A percentile compares a stretch with the other conserved stretches of the same genome.
phyloP scores from a whole-genome alignment of 495 filamentous ascomycete genomes.

The Neurospora intermedia region DNA sequence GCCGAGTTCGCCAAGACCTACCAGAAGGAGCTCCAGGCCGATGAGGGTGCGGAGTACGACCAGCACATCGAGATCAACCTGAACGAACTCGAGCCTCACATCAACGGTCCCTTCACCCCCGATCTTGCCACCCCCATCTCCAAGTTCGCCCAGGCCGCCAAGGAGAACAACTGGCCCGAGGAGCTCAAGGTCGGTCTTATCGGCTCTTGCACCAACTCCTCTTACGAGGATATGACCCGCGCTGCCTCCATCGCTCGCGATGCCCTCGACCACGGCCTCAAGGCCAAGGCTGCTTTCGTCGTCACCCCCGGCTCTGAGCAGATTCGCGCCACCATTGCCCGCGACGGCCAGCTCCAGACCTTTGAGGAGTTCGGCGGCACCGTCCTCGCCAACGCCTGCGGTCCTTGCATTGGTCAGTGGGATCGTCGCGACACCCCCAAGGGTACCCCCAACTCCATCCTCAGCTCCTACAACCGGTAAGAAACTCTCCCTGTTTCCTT shows the following conservation, averaged over 20 bases:
- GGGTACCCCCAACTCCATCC: conserved; percentile 69
- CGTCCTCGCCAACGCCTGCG: conserved; percentile 94
- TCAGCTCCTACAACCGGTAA: conserved; percentile 23
- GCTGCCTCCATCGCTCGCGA: conserved; percentile 91
- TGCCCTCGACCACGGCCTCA: conserved; percentile 86
- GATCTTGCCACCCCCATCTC: conserved; percentile 97
- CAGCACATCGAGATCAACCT: conserved; percentile 95
- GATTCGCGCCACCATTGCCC: conserved; percentile 88
- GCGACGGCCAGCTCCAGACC: conserved; percentile 91
- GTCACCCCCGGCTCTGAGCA: conserved; percentile 97
- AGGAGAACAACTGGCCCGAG: conserved; percentile 91
- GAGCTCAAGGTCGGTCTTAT: conserved; percentile 95
- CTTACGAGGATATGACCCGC: conserved; percentile 98
- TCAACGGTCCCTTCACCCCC: conserved; percentile 99
- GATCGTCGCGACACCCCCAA: conserved; percentile 92
- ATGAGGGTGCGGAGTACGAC: conserved; percentile 93
- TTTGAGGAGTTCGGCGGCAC: conserved; percentile 97
- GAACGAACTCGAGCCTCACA: conserved; percentile 87
- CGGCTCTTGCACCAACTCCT: conserved; percentile 98
- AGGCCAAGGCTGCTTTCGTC: conserved; percentile 87
- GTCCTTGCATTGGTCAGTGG: conserved; percentile 77
- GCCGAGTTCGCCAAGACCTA: conserved; percentile 82
- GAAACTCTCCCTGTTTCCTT: not conserved
- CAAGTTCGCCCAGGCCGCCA: conserved; percentile 90
- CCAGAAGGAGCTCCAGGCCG: conserved; percentile 76